Base-by-base conservation (phyloP, 495 filamentous ascomycete species). In the Aspergillus funiculosus region DNA sequence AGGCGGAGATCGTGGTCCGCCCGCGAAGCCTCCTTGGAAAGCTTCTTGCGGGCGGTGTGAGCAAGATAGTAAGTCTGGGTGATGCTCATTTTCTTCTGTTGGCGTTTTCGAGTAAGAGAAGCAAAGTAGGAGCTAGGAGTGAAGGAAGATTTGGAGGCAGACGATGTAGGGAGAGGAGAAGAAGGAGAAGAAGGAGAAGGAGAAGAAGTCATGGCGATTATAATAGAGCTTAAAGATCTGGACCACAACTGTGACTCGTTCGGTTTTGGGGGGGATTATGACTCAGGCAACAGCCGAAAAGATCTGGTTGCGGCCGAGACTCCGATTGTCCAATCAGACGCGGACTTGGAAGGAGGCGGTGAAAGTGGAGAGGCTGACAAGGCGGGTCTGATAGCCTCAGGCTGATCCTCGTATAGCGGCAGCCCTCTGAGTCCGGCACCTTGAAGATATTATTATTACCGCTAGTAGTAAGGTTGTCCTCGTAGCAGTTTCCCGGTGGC, bases 11-110 rank as follows among this genome's bases (percentile, higher is more conserved):
- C 82, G 75, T 97, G 94, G 61, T 97, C 94, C 55, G 83, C 74
- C 49, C 81, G 81, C 67, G 81, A 79, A 76, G 92, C 92, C 71
- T 96, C 90, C 41, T 75, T 77, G 47, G 87, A 86, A 58, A 98
- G 89, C 87, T 98, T 97, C 63, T 81, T 83, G 56, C 92, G 81
- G 63, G 92, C 92, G 68, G 88, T 88, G 76, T 94, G 87, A 60
- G 94, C 92, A 56, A 97, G 82, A 74, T 87, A 94, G 82, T 95
- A 97, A 51, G 90, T 96, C 72, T 96, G 87, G 3, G 92, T 89
- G 69, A 97, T 82, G 63, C 82, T 89, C 92, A 98, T 97, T 73
- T 85, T 90, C 68, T 82, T 79, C 61, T 80, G 76, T 59, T 72
- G 68, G 24, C 75, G 76, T 43, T 56, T 43, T 2, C 59, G 63